Evolutionary conservation across 192 early-diverging fungal genomes (phyloP).

Genomic region (Coemansia sp.): DNA sequence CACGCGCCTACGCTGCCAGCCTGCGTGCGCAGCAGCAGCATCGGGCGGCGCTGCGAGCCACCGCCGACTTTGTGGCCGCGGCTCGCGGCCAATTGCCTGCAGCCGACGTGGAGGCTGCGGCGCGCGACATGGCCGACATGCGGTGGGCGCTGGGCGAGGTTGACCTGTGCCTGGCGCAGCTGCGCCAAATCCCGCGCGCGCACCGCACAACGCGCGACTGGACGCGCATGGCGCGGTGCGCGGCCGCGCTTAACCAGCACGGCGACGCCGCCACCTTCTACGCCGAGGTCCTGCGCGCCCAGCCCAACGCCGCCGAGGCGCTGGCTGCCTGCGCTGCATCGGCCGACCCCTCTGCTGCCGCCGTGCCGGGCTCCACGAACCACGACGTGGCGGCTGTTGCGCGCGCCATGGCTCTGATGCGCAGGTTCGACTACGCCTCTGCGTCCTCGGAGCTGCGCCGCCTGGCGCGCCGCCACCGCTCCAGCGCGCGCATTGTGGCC

Average conservation of each 20-base stretch:
- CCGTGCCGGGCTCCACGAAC: neutral
- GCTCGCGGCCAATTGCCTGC: conserved; percentile 12
- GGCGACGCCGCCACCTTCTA: conserved; percentile 23
- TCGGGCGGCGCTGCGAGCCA: conserved; percentile 13
- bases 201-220: conserved; percentile 22
- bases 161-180: conserved; percentile 45
- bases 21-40: conserved; percentile 20
- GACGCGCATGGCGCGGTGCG: conserved; percentile 38
- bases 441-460: conserved; percentile 13
- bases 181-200: conserved; percentile 39
- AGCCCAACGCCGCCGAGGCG: conserved; percentile 39
- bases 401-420: conserved; percentile 14
- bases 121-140: conserved; percentile 30
- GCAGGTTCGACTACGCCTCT: conserved; percentile 17
- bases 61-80: conserved; percentile 33
- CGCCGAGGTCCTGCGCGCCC: conserved; percentile 17
- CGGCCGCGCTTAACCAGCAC: conserved; percentile 12
- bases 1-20: conserved; percentile 9
- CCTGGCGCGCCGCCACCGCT: conserved; percentile 13
- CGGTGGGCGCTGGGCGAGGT: conserved; percentile 36
- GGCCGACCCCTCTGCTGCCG: no score
- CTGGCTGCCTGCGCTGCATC: no score
- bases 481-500: conserved; percentile 23
- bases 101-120: conserved; percentile 25
- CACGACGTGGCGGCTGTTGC: conserved; percentile 24